Base-by-base conservation (phyloP, 371 early-diverging fungal genomes). In the Syncephalastrum sp. region DNA sequence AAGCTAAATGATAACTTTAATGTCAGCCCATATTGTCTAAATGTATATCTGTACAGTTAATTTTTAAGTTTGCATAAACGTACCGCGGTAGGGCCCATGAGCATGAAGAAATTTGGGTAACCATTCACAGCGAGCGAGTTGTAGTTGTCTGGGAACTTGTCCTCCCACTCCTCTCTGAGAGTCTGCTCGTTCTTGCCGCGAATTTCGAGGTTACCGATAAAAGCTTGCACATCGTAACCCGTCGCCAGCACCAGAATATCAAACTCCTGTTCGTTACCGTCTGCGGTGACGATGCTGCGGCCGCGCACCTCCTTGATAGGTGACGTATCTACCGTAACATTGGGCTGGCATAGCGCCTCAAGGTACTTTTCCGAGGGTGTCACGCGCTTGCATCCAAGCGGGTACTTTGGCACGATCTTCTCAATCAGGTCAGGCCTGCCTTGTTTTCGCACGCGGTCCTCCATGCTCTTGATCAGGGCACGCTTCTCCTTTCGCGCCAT, bases 101-200 rank as follows among this genome's bases (percentile, higher is more conserved):
- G 24, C 12, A 67, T 13, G 48, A 75, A 81, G 1, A 74, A 58
- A 54, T 81, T 81, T 29, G 81, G 81, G 43, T 72, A 81, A 15
- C 61, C 67, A 49, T 65, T 51, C 14, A 70, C 47, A 5, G 57
- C 50, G 2, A 62, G 57, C 1, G 69, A 60, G 43, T 64, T 63
- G 59, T 71, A 82, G 6, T 72, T 66, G 23, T 65, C 60, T 5
- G 62, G 63, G 47, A 57, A 61, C 17, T 54, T 53, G 8, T 42
- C 44, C 6, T 5, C 0, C 72, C 67, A 72, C 24, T 54, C 24
- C n/a, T 63, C 60, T 10, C 59, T 59, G 27, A 72, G 42, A 3
- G 50, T 27, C 23, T 49, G 19, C 43, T 46, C 48, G 23, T 65
- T 48, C n/a, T 57, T 61, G 17, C 72, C 72, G 51, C 46, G 15